Base-by-base conservation (phyloP, 176 grass and related monocot genomes). In the Lolium multiflorum region DNA sequence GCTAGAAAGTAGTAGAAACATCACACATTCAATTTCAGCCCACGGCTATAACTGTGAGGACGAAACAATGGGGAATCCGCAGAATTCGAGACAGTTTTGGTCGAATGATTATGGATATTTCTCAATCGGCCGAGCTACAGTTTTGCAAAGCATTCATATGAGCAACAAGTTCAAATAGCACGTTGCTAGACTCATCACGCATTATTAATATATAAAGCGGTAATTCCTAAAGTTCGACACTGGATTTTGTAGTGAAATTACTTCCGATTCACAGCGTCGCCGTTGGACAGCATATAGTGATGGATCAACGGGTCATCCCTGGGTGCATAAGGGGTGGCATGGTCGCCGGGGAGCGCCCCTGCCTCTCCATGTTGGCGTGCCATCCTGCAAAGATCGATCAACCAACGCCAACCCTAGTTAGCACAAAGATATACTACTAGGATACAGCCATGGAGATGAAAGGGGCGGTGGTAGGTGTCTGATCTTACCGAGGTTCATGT, bases 281-380 rank as follows among this genome's bases (percentile, higher is more conserved):
- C 11, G 14, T 5, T 14, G 62, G 31, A 65, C 12, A 20, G 54
- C 54, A 56, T 18, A 13, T 18, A 13, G 54, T 54, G 6, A 21
- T 28, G 7, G 12, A 84, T 84, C 76, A 82, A 12, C 84, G 84
- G 17, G 79, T 87, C 89, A 90, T 90, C 65, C 84, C 89, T 18
- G 46, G 79, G 73, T 65, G 84, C 84, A 87, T 56, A 1, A 38
- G 79, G 9, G 89, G 89, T 24, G 89, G 89, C 79, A 87, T 72
- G 89, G 89, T 88, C 2, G 85, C 82, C 51, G 82, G 81, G 0
- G 77, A 17, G 31, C 70, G 89, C 0, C 85, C 81, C 62, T 88
- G 89, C 69, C 89, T 91, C 82, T 88, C 89, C 89, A 91, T 85
- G 89, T 87, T 90, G 0, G 80, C 89, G 7, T 90, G 84, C 89